Conservation (phyloP, 2,329 filamentous ascomycete genomes). For the Fusarium sp. region DNA sequence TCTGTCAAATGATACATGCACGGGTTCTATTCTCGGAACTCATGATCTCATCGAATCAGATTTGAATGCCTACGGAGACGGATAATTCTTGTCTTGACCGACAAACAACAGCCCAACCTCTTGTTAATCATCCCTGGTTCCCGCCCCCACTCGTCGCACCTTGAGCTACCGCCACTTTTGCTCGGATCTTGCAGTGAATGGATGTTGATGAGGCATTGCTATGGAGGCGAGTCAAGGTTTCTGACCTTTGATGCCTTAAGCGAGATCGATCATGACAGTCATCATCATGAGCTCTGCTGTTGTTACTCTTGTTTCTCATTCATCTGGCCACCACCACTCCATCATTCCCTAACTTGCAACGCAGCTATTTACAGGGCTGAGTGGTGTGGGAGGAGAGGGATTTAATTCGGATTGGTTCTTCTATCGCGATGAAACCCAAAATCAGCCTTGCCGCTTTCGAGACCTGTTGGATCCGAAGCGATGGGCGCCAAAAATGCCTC, state of each 20-base stretch:
- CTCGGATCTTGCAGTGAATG: neutral
- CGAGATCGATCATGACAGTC: neutral
- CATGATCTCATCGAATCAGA: slow-evolving; percentile 32
- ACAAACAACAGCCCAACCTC: slow-evolving; percentile 30
- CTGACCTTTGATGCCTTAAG: neutral
- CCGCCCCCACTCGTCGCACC: slow-evolving; percentile 38
- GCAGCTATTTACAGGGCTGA: slow-evolving; percentile 45
- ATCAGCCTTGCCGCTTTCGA: slow-evolving; percentile 45
- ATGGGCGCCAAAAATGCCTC: slow-evolving; percentile 30
- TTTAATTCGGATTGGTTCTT: slow-evolving; percentile 11
- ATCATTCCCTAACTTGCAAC: too few species aligned
- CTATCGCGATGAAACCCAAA: slow-evolving; percentile 31
- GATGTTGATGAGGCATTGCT: slow-evolving; percentile 22
- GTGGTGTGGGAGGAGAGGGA: slow-evolving; percentile 24
- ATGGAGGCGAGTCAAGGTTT: neutral
- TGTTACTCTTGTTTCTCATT: too few species aligned
- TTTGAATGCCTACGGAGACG: slow-evolving; percentile 1
- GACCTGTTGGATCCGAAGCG: slow-evolving; percentile 11
- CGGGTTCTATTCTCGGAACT: slow-evolving; percentile 43
- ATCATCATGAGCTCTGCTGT: neutral
- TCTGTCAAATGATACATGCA: neutral
- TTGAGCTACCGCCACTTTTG: slow-evolving; percentile 24
- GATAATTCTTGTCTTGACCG: slow-evolving; percentile 11
- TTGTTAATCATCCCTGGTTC: slow-evolving; percentile 6
- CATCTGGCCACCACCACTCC: too few species aligned